phyloP scores from a whole-genome alignment of 2,329 filamentous ascomycete genomes.

The Zelopaecilomyces penicillatus region DNA sequence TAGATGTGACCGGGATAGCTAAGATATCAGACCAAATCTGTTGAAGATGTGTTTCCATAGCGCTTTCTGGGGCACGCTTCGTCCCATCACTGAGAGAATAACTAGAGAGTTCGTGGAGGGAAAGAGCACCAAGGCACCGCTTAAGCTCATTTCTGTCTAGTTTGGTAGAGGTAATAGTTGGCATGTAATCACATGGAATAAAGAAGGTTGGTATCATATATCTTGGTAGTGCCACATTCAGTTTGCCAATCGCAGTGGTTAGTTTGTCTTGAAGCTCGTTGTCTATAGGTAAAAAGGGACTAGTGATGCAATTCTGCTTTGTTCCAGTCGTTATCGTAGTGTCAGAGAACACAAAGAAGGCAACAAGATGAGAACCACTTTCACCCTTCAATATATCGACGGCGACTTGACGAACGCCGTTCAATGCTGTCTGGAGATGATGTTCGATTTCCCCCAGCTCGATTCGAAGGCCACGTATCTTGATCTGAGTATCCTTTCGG shows the following conservation, averaged over 20 bases:
- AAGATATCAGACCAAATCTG: too few relatives aligned
- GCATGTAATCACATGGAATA: not conserved
- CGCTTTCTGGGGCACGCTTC: too few relatives aligned
- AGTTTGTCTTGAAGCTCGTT: not conserved
- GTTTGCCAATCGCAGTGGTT: not conserved
- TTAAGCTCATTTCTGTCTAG: not conserved
- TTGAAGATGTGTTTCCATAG: too few relatives aligned
- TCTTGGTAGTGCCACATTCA: constrained; percentile 4
- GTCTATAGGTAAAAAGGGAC: not conserved
- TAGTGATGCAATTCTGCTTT: not conserved
- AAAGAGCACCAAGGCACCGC: too few relatives aligned
- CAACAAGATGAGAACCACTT: not conserved
- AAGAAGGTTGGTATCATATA: not conserved
- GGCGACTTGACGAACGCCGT: not conserved
- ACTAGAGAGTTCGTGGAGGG: too few relatives aligned
- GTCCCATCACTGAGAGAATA: too few relatives aligned
- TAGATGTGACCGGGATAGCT: too few relatives aligned
- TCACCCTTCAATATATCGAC: not conserved
- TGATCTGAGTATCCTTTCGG: constrained; percentile 6
- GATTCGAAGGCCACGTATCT: constrained; percentile 5
- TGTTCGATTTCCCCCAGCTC: not conserved
- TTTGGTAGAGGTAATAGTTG: not conserved
- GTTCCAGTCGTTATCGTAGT: not conserved
- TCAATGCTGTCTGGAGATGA: not conserved
- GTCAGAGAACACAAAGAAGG: not conserved